phyloP scores from a whole-genome alignment of 495 filamentous ascomycete species.

The Daldinia childiae region DNA sequence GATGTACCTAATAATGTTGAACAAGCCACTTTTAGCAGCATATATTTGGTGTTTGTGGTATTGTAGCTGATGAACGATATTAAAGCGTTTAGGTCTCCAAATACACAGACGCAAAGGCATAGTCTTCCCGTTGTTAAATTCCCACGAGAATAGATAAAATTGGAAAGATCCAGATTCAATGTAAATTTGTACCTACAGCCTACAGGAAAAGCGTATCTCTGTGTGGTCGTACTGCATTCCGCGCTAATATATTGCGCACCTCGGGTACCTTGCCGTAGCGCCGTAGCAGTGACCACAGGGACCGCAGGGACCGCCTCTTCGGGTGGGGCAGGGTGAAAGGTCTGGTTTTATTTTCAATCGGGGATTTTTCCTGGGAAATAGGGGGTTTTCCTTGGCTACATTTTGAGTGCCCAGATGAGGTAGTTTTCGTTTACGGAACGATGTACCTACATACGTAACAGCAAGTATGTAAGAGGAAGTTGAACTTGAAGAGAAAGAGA shows the following conservation, averaged over 20 bases:
- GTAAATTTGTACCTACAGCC: neutral
- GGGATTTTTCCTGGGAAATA: slow-evolving; percentile 38
- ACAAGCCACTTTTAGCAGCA: neutral
- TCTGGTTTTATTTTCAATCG: slow-evolving; percentile 30
- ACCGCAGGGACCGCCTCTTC: slow-evolving; percentile 31
- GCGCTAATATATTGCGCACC: slow-evolving; percentile 41
- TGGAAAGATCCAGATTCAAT: slow-evolving; percentile 4
- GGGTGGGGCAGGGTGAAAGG: slow-evolving; percentile 23
- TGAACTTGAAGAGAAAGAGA: neutral
- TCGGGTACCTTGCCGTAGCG: slow-evolving; percentile 46
- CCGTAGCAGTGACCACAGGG: slow-evolving; percentile 18
- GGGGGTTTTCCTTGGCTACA: slow-evolving; percentile 41
- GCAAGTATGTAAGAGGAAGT: neutral
- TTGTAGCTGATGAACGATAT: neutral
- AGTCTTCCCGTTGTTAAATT: neutral
- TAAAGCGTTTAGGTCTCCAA: neutral
- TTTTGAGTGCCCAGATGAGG: neutral
- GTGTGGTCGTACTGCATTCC: slow-evolving; percentile 40
- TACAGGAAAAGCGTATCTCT: neutral
- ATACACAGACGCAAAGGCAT: neutral
- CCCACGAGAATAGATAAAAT: neutral
- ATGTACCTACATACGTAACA: neutral
- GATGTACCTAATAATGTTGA: neutral
- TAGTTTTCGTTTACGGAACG: neutral
- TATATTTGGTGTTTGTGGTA: neutral